Conservation (phyloP, 306 rosid species). For the Quercus agrifolia region DNA sequence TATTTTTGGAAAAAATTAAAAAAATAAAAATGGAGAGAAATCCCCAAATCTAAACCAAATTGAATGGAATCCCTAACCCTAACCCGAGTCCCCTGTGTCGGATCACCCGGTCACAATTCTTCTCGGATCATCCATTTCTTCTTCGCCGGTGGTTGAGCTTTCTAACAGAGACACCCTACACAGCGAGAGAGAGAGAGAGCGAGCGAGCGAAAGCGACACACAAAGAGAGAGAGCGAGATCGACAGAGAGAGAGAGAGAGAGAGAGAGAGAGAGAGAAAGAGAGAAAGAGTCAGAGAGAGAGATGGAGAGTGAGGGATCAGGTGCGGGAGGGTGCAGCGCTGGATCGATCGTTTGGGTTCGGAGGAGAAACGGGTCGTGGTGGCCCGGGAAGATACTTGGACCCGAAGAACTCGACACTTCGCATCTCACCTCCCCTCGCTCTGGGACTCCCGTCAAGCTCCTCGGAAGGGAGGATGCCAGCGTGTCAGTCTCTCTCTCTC, state of each 20-base stretch:
- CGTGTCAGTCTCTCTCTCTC: conserved; percentile 40
- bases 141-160: conserved; percentile 42
- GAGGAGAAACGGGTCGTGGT: conserved; percentile 66
- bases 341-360: conserved; percentile 70
- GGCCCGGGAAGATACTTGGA: conserved; percentile 66
- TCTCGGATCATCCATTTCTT: conserved; percentile 24
- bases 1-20: not conserved
- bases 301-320: conserved; percentile 49
- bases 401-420: conserved; percentile 55
- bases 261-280: not conserved
- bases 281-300: not conserved
- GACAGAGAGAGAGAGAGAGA: not conserved
- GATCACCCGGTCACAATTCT: conserved; percentile 27
- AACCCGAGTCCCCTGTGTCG: conserved; percentile 26
- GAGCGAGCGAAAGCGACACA: conserved; percentile 6
- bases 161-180: not conserved
- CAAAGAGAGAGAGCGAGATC: conserved; percentile 1
- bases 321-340: conserved; percentile 41
- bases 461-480: conserved; percentile 68
- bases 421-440: conserved; percentile 62
- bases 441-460: conserved; percentile 69
- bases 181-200: not conserved
- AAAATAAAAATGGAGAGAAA: conserved; percentile 23
- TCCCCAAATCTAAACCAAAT: conserved; percentile 25
- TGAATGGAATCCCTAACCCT: conserved; percentile 56